Base-by-base conservation (phyloP, 768 basidiomycete genomes). In the Cytidiella melzeri region DNA sequence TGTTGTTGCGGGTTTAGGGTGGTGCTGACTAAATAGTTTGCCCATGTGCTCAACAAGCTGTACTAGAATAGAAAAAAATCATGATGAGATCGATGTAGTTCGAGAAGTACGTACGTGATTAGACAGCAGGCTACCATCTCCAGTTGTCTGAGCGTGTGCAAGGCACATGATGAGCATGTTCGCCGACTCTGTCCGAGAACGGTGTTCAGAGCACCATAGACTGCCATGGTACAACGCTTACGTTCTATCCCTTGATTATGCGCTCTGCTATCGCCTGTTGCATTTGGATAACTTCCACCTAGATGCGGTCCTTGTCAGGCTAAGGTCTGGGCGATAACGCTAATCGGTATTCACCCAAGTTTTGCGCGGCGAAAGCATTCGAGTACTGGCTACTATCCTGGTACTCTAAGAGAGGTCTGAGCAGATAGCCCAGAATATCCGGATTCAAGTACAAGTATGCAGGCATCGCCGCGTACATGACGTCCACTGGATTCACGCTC, bases 91-190 rank as follows among this genome's bases (percentile, higher is more conserved):
- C n/a, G 15, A 34, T 34, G 15, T 7, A 34, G 7, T 7, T 7
- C 30, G 30, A 7, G 7, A 34, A 7, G 30, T 7, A 57, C 56
- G 15, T 11, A 64, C 60, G 45, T 61, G 53, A 30, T 40, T 20
- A 5, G 18, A 23, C 9, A 70, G 41, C 30, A 65, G 47, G 1
- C 55, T 55, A 0, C 57, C 61, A 41, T 69, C 66, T 15, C 65
- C 65, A 5, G 61, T 55, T 9, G 54, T 47, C 23, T 57, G 43
- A 13, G 66, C 64, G 47, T 70, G 63, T 1, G 67, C 60, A 27
- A 57, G 51, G 21, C 55, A 46, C 65, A 67, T 67, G 52, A 66
- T 66, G 3, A 67, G 54, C 69, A 69, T 69, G 48, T 67, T 65
- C 1, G 62, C 67, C 7, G 63, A 59, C 48, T 68, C 68, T 68